Evolutionary conservation across 805 yeast genomes (phyloP), one percentile per base, ranked within the genome.

Genomic region (Lipomyces yamanashiensis): DNA sequence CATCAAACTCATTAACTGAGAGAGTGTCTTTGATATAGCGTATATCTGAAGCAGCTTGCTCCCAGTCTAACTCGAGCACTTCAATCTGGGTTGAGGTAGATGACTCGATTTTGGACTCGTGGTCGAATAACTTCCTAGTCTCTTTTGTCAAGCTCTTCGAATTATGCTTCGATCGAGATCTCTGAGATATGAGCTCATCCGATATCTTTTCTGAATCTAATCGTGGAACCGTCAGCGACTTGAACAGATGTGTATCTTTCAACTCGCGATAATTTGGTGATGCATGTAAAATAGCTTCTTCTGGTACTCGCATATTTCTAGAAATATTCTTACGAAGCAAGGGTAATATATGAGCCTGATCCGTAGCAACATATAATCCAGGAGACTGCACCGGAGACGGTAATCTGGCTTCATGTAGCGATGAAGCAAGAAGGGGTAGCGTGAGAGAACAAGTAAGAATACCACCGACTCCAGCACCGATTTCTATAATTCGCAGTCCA

Each of bases 391-490:
- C 5, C 28, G 28, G 28, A 28, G 62, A 40, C 39, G 41, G 5
- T 8, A 8, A 17, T 13, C 37, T 6, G n/a, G 40, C n/a, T 5
- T 51, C 36, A 34, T 12, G 23, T n/a, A 21, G 28, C 6, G 54
- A 33, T 17, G 47, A 34, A 19, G 55, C 60, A 34, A 64, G 44
- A 55, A 62, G 10, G 4, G 58, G 58, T 65, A 78, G n/a, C 62
- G 84, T 75, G 66, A 79, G 9, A 47, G 77, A 59, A 73, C 76
- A 74, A 0, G 84, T 83, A 8, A 82, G 71, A 2, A 86, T 70
- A 0, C 87, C 89, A 2, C 84, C 78, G 0, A 81, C 81, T 0
- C 92, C 92, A 13, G 88, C 74, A 0, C 92, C 92, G 3, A 87
- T 71, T 65, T 87, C 92, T 8, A 87, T 74, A 0, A 85, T 79